Evolutionary conservation across 257 asterid species (phyloP), one percentile per base, ranked within the genome.

Genomic region (Leptodermis oblonga): DNA sequence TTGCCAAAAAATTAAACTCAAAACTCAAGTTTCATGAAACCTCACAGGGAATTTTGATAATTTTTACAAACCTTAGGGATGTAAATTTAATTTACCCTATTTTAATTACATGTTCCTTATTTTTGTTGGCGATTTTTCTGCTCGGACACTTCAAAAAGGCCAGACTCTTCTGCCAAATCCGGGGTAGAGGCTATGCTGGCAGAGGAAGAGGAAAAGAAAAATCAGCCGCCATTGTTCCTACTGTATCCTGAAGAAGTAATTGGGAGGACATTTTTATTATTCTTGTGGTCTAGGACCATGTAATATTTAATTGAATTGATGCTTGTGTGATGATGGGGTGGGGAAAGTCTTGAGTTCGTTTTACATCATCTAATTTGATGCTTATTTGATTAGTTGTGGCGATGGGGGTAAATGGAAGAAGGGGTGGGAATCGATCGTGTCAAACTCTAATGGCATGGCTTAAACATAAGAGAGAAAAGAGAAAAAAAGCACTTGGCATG

Each of bases 211-310:
- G 74, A 20, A 77, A 67, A 26, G 84, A 66, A 7, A 83, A 85
- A 60, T 70, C 90, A 45, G 82, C 99, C 0, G 92, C 97, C 30
- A 84, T 91, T 30, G 82, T 94, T 51, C 97, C 97, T 26, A 83
- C 95, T 43, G 87, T 76, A 36, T 85, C 89, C 78, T 17, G 45
- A 20, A 0, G 20, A 2, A 3, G 30, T 12, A 10, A 31, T 67
- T 30, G 25, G 41, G 42, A 31, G 13, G 25, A 49, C n/a, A 6
- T 3, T 2, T 18, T 51, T 0, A n/a, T 51, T 20, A 4, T 51
- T n/a, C n/a, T n/a, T n/a, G 17, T 48, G 53, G 6, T 48, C 15
- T 4, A 48, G 22, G 23, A 15, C 23, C 17, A 48, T 15, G 1
- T 48, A 15, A 48, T 48, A 23, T 60, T 65, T 17, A 1, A 1